Evolutionary conservation across 2,329 filamentous ascomycete species (phyloP).

Genomic region (Elsinoe ampelina): DNA sequence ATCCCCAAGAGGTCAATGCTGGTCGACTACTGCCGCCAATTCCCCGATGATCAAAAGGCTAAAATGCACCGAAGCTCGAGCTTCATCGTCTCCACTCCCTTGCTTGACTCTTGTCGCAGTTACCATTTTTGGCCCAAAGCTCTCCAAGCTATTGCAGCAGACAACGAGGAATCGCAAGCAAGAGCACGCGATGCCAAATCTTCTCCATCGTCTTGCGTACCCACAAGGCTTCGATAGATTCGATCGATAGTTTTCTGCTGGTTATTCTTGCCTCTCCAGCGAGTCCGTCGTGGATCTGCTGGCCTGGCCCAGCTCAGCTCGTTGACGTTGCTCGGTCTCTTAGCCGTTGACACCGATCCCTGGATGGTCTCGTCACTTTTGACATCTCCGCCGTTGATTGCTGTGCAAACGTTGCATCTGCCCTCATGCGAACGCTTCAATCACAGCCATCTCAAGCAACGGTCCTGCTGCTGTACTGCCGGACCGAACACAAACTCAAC

Average conservation of each 20-base stretch:
- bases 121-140: not conserved
- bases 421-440: constrained; percentile 6
- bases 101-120: not conserved
- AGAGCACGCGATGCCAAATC: constrained; percentile 1
- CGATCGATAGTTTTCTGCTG: not conserved
- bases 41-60: not conserved
- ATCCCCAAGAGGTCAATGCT: constrained; percentile 4
- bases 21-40: constrained; percentile 2
- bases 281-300: not conserved
- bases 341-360: not conserved
- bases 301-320: not conserved
- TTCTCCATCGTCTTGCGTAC: not conserved
- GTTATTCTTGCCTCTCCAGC: not conserved
- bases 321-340: not conserved
- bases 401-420: not conserved
- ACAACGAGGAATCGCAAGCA: not conserved
- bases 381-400: not conserved
- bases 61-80: not conserved
- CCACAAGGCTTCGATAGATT: not conserved
- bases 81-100: not conserved
- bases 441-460: not conserved
- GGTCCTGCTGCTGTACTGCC: not conserved
- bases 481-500: not conserved
- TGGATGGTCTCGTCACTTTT: not conserved
- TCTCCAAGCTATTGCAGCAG: not conserved